Conservation (phyloP, 169 alveolate genomes). For the Plasmodium knowlesi region DNA sequence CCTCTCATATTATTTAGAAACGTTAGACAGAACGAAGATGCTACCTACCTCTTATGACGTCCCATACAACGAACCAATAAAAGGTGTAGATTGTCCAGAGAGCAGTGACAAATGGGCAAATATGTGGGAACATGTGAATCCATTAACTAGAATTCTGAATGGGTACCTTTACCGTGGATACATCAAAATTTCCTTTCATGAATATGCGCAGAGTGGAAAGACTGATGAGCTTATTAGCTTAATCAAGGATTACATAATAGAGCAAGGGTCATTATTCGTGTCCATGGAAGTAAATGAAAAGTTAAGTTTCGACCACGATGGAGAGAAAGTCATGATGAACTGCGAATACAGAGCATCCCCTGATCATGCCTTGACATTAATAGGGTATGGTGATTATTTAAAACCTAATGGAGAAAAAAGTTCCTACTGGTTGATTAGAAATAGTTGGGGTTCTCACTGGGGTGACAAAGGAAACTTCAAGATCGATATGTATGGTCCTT, state of each 20-base stretch:
- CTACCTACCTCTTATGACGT: conserved; percentile 56
- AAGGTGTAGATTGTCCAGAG: conserved; percentile 44
- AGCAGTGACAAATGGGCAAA: conserved; percentile 14
- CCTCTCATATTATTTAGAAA: conserved; percentile 21
- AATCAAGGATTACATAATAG: conserved; percentile 71
- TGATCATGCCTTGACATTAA: conserved; percentile 76
- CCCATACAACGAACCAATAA: conserved; percentile 54
- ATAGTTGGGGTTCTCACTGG: conserved; percentile 70
- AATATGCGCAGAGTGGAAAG: conserved; percentile 7
- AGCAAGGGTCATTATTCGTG: conserved; percentile 72
- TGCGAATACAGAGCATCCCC: conserved; percentile 61
- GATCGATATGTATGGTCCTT: conserved; percentile 65
- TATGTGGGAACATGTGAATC: conserved; percentile 38
- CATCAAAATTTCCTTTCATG: conserved; percentile 41
- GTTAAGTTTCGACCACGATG: conserved; percentile 77
- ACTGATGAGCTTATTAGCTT: conserved; percentile 57
- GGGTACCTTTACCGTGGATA: conserved; percentile 50
- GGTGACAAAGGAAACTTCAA: conserved; percentile 62
- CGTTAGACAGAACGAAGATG: neutral
- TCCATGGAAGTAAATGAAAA: conserved; percentile 65
- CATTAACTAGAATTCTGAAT: neutral
- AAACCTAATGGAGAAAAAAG: conserved; percentile 48
- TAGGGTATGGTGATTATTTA: conserved; percentile 76
- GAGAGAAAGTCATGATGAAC: conserved; percentile 64
- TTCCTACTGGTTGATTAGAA: conserved; percentile 61